Evolutionary conservation across 2,329 filamentous ascomycete genomes (phyloP).

Genomic region (Microcyclospora tardicrescens): DNA sequence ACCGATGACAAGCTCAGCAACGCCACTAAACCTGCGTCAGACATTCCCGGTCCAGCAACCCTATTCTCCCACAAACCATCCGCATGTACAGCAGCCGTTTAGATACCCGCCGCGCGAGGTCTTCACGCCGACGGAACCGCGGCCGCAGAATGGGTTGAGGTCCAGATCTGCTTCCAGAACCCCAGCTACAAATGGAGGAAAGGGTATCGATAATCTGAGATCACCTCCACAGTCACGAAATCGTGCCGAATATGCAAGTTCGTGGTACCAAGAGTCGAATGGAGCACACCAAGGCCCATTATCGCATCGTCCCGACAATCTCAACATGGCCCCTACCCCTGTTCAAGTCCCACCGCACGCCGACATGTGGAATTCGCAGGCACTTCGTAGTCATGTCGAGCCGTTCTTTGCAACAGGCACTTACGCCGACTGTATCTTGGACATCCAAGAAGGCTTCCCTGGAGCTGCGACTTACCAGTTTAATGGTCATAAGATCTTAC

Average conservation of each 20-base stretch:
- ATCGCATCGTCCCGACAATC: no score
- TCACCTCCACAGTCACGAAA: no score
- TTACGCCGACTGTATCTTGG: constrained; percentile 21
- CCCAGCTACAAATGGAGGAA: no score
- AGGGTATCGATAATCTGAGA: no score
- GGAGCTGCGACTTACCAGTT: constrained; percentile 8
- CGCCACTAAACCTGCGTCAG: constrained; percentile 8
- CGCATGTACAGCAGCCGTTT: constrained; percentile 9
- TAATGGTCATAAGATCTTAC: constrained; percentile 19
- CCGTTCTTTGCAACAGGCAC: constrained; percentile 16
- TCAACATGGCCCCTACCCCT: no score
- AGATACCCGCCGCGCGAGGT: constrained; percentile 16
- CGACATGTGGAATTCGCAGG: constrained; percentile 17
- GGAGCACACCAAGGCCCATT: no score
- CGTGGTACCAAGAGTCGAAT: no score
- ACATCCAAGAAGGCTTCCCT: constrained; percentile 14
- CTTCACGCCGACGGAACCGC: constrained; percentile 9
- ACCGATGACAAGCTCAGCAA: constrained; percentile 5
- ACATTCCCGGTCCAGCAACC: constrained; percentile 5
- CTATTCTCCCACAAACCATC: constrained; percentile 5
- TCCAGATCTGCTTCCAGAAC: constrained; percentile 5
- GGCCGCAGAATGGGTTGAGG: constrained; percentile 8
- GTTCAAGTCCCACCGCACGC: constrained; percentile 3
- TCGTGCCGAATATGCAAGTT: no score
- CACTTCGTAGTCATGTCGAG: constrained; percentile 17